Base-by-base conservation (phyloP, 2,329 filamentous ascomycete species). In the Colletotrichum nymphaeae region DNA sequence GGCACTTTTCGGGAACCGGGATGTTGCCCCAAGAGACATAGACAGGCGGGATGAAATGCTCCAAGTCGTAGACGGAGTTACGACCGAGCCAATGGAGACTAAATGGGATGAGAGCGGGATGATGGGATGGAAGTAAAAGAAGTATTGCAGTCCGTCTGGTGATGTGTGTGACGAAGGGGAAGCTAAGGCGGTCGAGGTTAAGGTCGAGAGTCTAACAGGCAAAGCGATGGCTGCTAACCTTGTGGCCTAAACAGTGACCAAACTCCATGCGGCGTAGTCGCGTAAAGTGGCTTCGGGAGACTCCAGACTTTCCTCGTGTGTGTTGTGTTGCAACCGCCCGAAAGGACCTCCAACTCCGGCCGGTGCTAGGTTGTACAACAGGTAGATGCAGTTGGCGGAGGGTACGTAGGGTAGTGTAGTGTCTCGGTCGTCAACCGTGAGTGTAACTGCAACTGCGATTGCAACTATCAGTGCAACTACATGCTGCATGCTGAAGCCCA, bases 1-100 rank as follows among this genome's bases (percentile, higher is more conserved):
- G 69, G 65, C 58, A 58, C 58, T 72, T 52, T 37, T 63, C 58
- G 65, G 65, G 57, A 11, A 55, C 52, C 58, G 24, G 53, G 19
- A 63, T 26, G 52, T 37, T 22, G 24, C 24, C 49, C 22, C 26
- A 42, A 19, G 53, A 42, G 58, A 63, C 32, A 63, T 26, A 56
- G 46, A 19, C 57, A 46, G 42, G 42, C 35, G 56, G 63, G 63
- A 67, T 42, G 56, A 56, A 49, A 55, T 49, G 5, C 28, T n/a
- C 22, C 22, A 32, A 68, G 19, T 16, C 46, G 56, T 49, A 32
- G 28, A 19, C 12, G 26, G 19, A 28, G 52, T 24, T 49, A n/a
- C n/a, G 37, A 53, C 42, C 42, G 53, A 19, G 53, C 58, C 26
- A 69, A 53, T 63, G 52, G 42, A 59, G 22, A 53, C 5, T 26